Evolutionary conservation across 768 basidiomycete genomes (phyloP).

Genomic region (Leccinum fibrillosum): DNA sequence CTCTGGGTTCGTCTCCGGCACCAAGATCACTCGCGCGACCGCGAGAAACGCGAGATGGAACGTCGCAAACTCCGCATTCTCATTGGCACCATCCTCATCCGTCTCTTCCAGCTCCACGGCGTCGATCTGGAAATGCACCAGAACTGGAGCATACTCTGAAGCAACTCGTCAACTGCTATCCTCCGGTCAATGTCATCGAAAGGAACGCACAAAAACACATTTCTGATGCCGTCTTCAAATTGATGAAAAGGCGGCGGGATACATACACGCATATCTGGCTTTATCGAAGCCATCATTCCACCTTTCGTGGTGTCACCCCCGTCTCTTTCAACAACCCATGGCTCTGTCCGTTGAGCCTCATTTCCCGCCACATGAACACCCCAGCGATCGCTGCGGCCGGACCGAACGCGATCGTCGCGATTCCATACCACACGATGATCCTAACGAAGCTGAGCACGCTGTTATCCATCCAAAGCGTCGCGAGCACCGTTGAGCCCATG

Average conservation of each 20-base stretch:
- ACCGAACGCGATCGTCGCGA: slow-evolving; percentile 42
- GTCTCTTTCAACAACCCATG: neutral
- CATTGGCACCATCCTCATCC: slow-evolving; percentile 96
- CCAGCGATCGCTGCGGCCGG: slow-evolving; percentile 51
- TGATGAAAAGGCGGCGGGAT: neutral
- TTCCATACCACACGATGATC: slow-evolving; percentile 43
- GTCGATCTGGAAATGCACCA: slow-evolving; percentile 94
- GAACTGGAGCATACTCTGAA: slow-evolving; percentile 74
- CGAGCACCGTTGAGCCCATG: slow-evolving; percentile 38
- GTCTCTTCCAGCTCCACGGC: slow-evolving; percentile 92
- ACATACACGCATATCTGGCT: neutral
- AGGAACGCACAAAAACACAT: neutral
- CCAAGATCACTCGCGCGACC: slow-evolving; percentile 93
- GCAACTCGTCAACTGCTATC: slow-evolving; percentile 87
- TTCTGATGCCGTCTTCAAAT: neutral
- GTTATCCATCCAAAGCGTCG: slow-evolving; percentile 48
- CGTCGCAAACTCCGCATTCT: slow-evolving; percentile 92
- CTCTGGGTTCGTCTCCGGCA: slow-evolving; percentile 99
- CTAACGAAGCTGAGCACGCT: slow-evolving; percentile 29
- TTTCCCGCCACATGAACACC: slow-evolving; percentile 48
- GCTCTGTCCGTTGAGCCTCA: slow-evolving; percentile 16
- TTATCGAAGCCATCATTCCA: neutral
- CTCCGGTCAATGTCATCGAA: neutral
- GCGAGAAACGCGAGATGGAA: slow-evolving; percentile 97
- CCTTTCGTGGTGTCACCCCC: neutral